phyloP scores from a whole-genome alignment of 2,329 filamentous ascomycete species.

The Drechslerella dactyloides region DNA sequence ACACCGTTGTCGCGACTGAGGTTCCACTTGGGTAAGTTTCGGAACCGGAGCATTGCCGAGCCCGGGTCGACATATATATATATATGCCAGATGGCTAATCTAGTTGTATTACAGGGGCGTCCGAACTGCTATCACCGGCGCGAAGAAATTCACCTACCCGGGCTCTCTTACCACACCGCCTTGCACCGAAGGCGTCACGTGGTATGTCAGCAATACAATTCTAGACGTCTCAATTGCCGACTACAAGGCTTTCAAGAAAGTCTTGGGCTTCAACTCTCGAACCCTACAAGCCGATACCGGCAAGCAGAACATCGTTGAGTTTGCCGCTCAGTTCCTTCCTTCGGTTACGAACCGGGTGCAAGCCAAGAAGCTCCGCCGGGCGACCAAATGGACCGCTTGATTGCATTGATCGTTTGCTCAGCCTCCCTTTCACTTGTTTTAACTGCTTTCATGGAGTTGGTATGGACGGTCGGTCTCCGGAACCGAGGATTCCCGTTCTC shows the following conservation, averaged over 20 bases:
- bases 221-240: conserved; percentile 58
- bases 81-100: not conserved
- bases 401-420: not conserved
- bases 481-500: not conserved
- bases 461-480: not conserved
- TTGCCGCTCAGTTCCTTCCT: conserved; percentile 45
- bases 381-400: conserved; percentile 11
- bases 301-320: conserved; percentile 51
- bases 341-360: conserved; percentile 6
- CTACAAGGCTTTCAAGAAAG: conserved; percentile 59
- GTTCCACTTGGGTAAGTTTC: conserved; percentile 22
- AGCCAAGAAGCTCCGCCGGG: conserved; percentile 30
- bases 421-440: conserved; percentile 5
- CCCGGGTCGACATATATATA: not conserved
- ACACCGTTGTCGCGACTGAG: conserved; percentile 40
- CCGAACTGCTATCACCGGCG: conserved; percentile 29
- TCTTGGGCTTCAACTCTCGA: conserved; percentile 63
- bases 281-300: conserved; percentile 59
- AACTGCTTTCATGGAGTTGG: not conserved
- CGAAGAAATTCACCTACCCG: conserved; percentile 57
- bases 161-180: conserved; percentile 64
- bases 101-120: conserved; percentile 37
- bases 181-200: conserved; percentile 62
- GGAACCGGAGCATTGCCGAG: not conserved
- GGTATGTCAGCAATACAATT: conserved; percentile 59